phyloP scores from a whole-genome alignment of 345 rosid species.

The Erodium maritimum region DNA sequence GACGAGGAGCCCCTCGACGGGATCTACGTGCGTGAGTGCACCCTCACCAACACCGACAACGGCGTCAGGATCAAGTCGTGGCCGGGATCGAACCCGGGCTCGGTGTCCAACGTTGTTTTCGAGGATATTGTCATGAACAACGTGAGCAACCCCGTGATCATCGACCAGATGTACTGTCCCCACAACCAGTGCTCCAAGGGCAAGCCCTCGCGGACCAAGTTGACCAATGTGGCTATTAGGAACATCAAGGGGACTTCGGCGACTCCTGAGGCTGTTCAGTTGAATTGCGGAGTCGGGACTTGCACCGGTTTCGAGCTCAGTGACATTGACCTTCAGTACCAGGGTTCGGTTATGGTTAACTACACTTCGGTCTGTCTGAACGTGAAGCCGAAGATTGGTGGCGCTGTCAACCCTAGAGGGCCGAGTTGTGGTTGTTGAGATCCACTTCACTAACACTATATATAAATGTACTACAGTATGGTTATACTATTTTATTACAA shows the following conservation, averaged over 20 bases:
- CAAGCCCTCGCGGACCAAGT: slow-evolving; percentile 4
- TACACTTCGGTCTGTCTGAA: neutral
- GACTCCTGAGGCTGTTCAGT: neutral
- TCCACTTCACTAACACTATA: too few species aligned
- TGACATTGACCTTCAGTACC: slow-evolving; percentile 5
- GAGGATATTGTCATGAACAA: slow-evolving; percentile 3
- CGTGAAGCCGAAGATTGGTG: slow-evolving; percentile 2
- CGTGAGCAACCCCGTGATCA: slow-evolving; percentile 6
- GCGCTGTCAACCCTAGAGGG: neutral
- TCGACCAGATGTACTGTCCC: slow-evolving; percentile 9
- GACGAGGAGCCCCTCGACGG: neutral
- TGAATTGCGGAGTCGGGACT: slow-evolving; percentile 2
- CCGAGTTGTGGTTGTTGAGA: too few species aligned
- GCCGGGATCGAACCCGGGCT: neutral
- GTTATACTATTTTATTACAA: too few species aligned
- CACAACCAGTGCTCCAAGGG: neutral
- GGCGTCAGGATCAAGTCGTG: slow-evolving; percentile 6
- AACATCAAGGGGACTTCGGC: slow-evolving; percentile 11
- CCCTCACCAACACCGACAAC: neutral
- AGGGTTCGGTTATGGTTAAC: too few species aligned
- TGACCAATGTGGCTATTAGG: slow-evolving; percentile 1
- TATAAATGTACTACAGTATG: too few species aligned
- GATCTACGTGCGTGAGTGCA: neutral
- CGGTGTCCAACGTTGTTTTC: neutral
- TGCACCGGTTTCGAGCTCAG: slow-evolving; percentile 1